Evolutionary conservation across 23 red algal genomes (phyloP), one percentile per base, ranked within the genome.

Genomic region (Gracilaria caudata): DNA sequence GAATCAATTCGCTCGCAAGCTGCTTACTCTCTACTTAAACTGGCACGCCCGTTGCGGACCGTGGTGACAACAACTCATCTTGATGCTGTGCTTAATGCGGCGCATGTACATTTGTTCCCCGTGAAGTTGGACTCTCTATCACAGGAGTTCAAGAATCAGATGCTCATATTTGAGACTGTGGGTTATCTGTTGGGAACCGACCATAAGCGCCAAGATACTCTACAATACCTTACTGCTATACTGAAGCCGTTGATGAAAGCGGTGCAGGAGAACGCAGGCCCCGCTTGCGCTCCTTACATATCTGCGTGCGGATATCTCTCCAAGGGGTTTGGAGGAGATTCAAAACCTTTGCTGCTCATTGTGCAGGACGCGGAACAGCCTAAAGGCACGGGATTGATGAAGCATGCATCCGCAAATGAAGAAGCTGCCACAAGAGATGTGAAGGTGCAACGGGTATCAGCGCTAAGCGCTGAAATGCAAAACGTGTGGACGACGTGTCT

Each of bases 301-400:
- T 64, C 44, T 35, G 89, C 89, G 5, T 78, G 65, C 11, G 89
- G 79, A 38, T 41, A 51, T 73, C 54, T 92, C 34, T 92, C 89
- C 16, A 92, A 92, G 55, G 89, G 89, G 30, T 89, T 89, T 77
- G 85, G 85, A 66, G 85, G 85, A 17, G 85, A 89, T 76, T 89
- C 74, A 6, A 89, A 78, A 35, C 74, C 71, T 25, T 36, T 89
- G 38, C 33, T 78, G 10, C 55, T 89, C 7, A 64, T 79, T 55
- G 75, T 74, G 12, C 33, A 89, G 0, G 70, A 75, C 19, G 3
- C 38, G 12, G 77, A 63, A 11, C 19, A 78, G 28, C 46, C 20
- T 3, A 80, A 80, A 36, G 19, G 35, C 10, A 19, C 72, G n/a
- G 68, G 36, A 16, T 44, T 51, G 35, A 37, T 26, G 21, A 78